Percentiles rank a stretch among this genome's conserved stretches.
Conservation (phyloP, 495 filamentous ascomycete genomes). For the Lasiosphaeriaceae sp. region DNA sequence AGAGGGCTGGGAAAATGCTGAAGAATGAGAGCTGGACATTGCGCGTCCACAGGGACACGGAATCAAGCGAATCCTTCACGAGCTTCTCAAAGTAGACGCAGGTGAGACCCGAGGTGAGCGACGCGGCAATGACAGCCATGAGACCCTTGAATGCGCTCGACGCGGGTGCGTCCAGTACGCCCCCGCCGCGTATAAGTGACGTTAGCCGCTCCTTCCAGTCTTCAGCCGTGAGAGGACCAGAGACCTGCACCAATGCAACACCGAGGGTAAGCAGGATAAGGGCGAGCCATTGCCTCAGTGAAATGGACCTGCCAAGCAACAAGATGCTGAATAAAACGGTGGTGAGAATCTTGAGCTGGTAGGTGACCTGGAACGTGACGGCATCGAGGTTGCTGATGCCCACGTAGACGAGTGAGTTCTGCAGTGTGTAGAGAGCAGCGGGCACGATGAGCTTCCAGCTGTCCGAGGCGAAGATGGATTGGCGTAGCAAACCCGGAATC, state of each 20-base stretch:
- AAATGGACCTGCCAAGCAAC: conserved; percentile 52
- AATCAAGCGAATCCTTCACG: conserved; percentile 57
- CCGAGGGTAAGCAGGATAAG: conserved; percentile 60
- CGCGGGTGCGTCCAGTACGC: background rate
- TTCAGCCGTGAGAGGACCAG: conserved; percentile 46
- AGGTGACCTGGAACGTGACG: conserved; percentile 67
- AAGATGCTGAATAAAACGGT: conserved; percentile 64
- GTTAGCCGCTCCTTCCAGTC: conserved; percentile 45
- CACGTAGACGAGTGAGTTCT: conserved; percentile 68
- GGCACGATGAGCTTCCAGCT: conserved; percentile 74
- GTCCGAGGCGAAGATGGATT: conserved; percentile 61
- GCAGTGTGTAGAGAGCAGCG: conserved; percentile 63
- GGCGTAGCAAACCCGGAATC: conserved; percentile 52
- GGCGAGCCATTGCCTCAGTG: conserved; percentile 58
- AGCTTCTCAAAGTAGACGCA: conserved; percentile 72
- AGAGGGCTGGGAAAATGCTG: conserved; percentile 66
- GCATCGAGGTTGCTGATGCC: conserved; percentile 68
- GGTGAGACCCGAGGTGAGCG: conserved; percentile 59
- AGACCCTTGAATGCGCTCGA: conserved; percentile 53
- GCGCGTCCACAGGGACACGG: conserved; percentile 63
- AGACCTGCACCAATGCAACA: conserved; percentile 58
- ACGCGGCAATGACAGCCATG: conserved; percentile 57
- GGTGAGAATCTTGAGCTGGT: conserved; percentile 68
- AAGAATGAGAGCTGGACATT: conserved; percentile 73
- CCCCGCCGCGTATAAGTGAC: conserved; percentile 25